Conservation (phyloP, 768 basidiomycete species). For the Chalciporus sphaerocephalus region DNA sequence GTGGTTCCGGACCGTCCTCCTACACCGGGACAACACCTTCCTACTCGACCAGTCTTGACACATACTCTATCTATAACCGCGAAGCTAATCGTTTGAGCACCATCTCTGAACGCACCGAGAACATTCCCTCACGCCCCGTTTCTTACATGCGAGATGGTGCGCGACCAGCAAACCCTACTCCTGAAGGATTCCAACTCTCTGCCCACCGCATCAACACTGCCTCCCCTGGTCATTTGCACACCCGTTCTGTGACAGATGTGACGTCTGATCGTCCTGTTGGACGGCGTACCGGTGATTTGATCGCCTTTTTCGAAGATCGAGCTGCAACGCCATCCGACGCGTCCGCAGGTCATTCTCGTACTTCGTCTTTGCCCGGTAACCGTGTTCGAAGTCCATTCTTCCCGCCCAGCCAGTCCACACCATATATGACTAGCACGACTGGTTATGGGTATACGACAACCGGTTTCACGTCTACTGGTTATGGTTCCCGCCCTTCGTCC, state of each 20-base stretch:
- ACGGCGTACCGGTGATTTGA: slow-evolving; percentile 64
- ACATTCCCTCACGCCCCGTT: slow-evolving; percentile 53
- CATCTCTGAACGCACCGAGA: slow-evolving; percentile 77
- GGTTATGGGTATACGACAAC: slow-evolving; percentile 35
- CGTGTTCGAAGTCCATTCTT: slow-evolving; percentile 29
- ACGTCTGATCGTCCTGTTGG: slow-evolving; percentile 41
- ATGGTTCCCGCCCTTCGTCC: slow-evolving; percentile 44
- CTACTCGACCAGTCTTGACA: slow-evolving; percentile 35
- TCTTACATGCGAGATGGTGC: slow-evolving; percentile 37
- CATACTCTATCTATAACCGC: slow-evolving; percentile 36
- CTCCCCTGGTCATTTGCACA: slow-evolving; percentile 42
- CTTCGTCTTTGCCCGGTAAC: slow-evolving; percentile 47
- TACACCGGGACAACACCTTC: slow-evolving; percentile 33
- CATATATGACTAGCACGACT: slow-evolving; percentile 34
- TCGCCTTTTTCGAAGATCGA: slow-evolving; percentile 67
- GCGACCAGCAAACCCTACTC: slow-evolving; percentile 37
- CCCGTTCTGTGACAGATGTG: slow-evolving; percentile 58
- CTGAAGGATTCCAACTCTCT: slow-evolving; percentile 47
- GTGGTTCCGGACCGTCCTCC: slow-evolving; percentile 32
- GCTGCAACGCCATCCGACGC: slow-evolving; percentile 37
- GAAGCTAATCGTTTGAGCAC: slow-evolving; percentile 58
- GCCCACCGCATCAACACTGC: slow-evolving; percentile 36
- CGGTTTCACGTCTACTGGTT: slow-evolving; percentile 29
- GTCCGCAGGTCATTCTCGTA: slow-evolving; percentile 47
- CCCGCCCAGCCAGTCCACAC: slow-evolving; percentile 37